These are phyloP conservation scores for Actinomucor elegans DNA, from an alignment of 371 early-diverging fungal species.

Conservation along the genomic window DNA sequence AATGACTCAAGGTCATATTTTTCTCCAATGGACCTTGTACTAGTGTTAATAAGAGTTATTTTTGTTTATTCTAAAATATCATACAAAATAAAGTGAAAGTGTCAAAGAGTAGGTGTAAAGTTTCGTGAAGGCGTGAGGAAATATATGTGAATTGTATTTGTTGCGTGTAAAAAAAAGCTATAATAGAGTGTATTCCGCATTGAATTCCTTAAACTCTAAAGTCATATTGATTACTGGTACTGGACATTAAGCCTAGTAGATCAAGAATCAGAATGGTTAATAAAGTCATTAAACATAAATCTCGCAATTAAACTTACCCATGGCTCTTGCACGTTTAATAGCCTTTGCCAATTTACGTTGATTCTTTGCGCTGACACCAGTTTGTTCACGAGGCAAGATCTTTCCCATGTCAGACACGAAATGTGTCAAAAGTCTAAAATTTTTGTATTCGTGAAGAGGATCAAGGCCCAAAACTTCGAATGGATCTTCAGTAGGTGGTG, in stretches of 20 bases:
- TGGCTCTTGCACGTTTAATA: conserved; percentile 81
- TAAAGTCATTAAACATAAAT: too few species aligned
- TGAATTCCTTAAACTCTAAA: conserved; percentile 16
- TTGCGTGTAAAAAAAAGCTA: too few species aligned
- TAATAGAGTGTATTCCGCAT: too few species aligned
- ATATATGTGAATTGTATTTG: too few species aligned
- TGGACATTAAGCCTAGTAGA: conserved; percentile 48
- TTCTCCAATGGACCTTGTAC: too few species aligned
- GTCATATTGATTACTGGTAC: conserved; percentile 33
- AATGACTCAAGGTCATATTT: too few species aligned
- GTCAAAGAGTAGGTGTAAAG: too few species aligned
- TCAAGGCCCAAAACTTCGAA: conserved; percentile 67
- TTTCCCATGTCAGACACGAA: conserved; percentile 83
- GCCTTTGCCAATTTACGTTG: conserved; percentile 82
- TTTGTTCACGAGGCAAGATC: conserved; percentile 74
- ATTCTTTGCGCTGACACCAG: conserved; percentile 73
- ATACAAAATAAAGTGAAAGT: too few species aligned
- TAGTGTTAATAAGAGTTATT: too few species aligned
- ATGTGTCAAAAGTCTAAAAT: conserved; percentile 63
- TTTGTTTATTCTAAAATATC: too few species aligned
- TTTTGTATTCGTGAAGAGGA: conserved; percentile 79
- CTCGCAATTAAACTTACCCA: conserved; percentile 76
- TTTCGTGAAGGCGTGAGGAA: too few species aligned
- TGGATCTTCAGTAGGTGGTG: conserved; percentile 51
- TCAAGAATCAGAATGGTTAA: too few species aligned